Evolutionary conservation across 495 filamentous ascomycete species (phyloP).

Genomic region (Halenospora varia): DNA sequence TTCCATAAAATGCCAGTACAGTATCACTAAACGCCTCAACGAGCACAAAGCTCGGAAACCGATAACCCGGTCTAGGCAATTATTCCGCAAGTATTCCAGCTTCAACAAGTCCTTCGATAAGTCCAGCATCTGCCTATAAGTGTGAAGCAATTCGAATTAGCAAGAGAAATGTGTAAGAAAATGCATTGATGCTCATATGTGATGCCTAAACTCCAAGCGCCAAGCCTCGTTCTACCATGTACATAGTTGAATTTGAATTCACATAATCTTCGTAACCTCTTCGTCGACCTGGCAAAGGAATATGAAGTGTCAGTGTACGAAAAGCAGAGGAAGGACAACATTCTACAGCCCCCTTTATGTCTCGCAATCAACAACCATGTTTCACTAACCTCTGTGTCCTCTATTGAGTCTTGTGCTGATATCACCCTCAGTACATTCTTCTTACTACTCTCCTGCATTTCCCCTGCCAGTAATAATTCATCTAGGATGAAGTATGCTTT

Average conservation of each 20-base stretch:
- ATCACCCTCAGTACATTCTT: slow-evolving; percentile 97
- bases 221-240: slow-evolving; percentile 8
- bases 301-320: slow-evolving; percentile 52
- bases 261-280: slow-evolving; percentile 95
- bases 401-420: slow-evolving; percentile 87
- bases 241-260: slow-evolving; percentile 31
- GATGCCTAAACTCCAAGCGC: slow-evolving; percentile 19
- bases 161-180: slow-evolving; percentile 5
- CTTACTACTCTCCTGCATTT: slow-evolving; percentile 99
- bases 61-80: too few relatives aligned
- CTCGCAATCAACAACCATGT: neutral
- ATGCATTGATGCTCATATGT: slow-evolving; percentile 4
- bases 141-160: slow-evolving; percentile 13
- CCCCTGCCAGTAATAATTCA: slow-evolving; percentile 90
- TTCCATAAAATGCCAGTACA: too few relatives aligned
- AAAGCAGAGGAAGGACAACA: slow-evolving; percentile 11
- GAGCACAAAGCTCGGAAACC: too few relatives aligned
- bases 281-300: slow-evolving; percentile 76
- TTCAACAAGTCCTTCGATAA: slow-evolving; percentile 5
- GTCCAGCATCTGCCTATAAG: slow-evolving; percentile 12
- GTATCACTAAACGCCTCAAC: too few relatives aligned
- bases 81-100: slow-evolving; percentile 8
- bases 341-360: too few relatives aligned
- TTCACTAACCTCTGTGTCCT: slow-evolving; percentile 92
- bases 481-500: slow-evolving; percentile 99